These are phyloP conservation scores for Solanum gandarillasii DNA, from an alignment of 257 asterid species.

Conservation along the genomic window DNA sequence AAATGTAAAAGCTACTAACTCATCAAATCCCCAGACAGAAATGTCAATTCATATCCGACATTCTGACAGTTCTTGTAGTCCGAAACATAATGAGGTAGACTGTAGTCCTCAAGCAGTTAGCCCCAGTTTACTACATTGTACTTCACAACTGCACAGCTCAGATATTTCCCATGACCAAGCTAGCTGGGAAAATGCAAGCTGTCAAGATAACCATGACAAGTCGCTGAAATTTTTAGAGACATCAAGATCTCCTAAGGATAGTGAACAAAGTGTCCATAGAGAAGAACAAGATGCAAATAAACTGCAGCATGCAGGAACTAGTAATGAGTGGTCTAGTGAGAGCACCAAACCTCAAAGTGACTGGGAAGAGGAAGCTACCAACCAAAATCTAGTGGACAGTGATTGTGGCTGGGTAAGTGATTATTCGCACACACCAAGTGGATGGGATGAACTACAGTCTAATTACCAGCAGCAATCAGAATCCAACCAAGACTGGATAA, in stretches of 20 bases:
- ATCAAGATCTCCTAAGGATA: neutral
- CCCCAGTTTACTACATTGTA: neutral
- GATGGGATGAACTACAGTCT: constrained; percentile 45
- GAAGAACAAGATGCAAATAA: constrained; percentile 8
- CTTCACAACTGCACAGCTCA: neutral
- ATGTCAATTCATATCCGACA: constrained; percentile 6
- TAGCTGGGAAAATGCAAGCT: constrained; percentile 12
- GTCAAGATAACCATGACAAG: constrained; percentile 2
- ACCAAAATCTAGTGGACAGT: constrained; percentile 21
- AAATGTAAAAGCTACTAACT: neutral
- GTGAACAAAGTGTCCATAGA: neutral
- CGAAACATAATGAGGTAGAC: constrained; percentile 1
- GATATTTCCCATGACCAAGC: constrained; percentile 12
- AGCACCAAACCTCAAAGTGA: constrained; percentile 10
- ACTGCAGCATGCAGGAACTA: constrained; percentile 11
- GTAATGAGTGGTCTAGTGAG: constrained; percentile 8
- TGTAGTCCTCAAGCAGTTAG: constrained; percentile 1
- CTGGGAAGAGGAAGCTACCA: constrained; percentile 9
- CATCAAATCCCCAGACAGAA: constrained; percentile 1
- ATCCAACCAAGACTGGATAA: constrained; percentile 52
- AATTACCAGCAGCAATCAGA: constrained; percentile 26
- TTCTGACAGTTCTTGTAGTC: constrained; percentile 4
- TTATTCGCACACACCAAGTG: constrained; percentile 27
- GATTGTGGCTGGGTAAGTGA: constrained; percentile 39
- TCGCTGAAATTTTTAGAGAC: constrained; percentile 3